Conservation (phyloP, 2,329 filamentous ascomycete genomes). For the Rutstroemia sp. region DNA sequence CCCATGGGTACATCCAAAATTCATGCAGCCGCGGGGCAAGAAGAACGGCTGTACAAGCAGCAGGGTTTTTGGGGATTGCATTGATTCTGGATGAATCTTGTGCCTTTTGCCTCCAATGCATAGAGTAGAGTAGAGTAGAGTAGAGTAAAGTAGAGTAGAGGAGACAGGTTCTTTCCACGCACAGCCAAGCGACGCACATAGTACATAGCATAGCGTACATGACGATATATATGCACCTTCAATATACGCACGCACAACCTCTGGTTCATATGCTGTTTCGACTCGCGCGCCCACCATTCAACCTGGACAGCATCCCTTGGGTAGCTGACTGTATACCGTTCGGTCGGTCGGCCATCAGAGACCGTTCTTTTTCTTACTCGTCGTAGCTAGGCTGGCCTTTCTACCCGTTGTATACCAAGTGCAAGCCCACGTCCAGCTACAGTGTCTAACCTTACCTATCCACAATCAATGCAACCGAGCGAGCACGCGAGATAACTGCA, state of each 20-base stretch:
- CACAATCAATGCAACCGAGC: background rate
- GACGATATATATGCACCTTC: background rate
- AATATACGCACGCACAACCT: background rate
- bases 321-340: background rate
- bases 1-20: conserved; percentile 4
- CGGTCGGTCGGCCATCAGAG: background rate
- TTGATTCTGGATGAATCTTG: too few relatives aligned
- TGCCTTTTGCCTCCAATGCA: too few relatives aligned
- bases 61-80: background rate
- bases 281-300: background rate
- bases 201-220: too few relatives aligned
- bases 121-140: too few relatives aligned
- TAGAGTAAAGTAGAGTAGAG: too few relatives aligned
- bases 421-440: too few relatives aligned
- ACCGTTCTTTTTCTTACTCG: background rate
- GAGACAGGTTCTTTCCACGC: too few relatives aligned
- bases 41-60: conserved; percentile 3
- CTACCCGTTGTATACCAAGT: too few relatives aligned
- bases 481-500: conserved; percentile 5
- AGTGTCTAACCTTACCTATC: too few relatives aligned
- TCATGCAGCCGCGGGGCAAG: conserved; percentile 3
- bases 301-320: background rate
- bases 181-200: background rate
- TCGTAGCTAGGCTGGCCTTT: background rate
- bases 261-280: background rate